These are phyloP conservation scores for Tetrahymena malaccensis DNA, from an alignment of 73 alveolate genomes.

Conservation along the genomic window DNA sequence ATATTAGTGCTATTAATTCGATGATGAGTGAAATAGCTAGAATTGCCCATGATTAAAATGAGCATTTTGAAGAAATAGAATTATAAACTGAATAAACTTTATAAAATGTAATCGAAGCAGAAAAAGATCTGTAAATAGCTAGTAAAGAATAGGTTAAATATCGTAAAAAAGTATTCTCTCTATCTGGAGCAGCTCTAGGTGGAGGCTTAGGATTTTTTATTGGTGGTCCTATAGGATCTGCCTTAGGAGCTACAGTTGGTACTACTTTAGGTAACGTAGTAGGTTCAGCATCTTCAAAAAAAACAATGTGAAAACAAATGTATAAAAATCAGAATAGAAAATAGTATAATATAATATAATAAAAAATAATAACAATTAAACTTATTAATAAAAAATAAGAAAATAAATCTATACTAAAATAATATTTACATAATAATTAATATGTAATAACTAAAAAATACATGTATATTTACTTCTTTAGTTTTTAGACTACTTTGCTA, in stretches of 20 bases:
- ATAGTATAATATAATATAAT: too few species aligned
- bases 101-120: background rate
- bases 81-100: background rate
- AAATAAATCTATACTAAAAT: too few species aligned
- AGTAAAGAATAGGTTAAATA: background rate
- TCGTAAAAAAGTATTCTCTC: background rate
- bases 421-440: too few species aligned
- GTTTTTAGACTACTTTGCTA: too few species aligned
- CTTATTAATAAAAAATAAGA: too few species aligned
- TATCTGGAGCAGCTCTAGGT: background rate
- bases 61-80: background rate
- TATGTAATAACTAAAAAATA: too few species aligned
- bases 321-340: too few species aligned
- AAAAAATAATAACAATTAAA: too few species aligned
- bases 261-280: background rate
- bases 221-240: background rate
- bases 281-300: background rate
- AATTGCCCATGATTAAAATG: background rate
- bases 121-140: background rate
- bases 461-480: too few species aligned
- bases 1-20: background rate
- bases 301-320: background rate
- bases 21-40: background rate
- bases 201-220: background rate
- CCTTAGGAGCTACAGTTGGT: background rate